Evolutionary conservation across 2,329 filamentous ascomycete species (phyloP), one percentile per base, ranked within the genome.

Genomic region (Calonectria multiphialidica): DNA sequence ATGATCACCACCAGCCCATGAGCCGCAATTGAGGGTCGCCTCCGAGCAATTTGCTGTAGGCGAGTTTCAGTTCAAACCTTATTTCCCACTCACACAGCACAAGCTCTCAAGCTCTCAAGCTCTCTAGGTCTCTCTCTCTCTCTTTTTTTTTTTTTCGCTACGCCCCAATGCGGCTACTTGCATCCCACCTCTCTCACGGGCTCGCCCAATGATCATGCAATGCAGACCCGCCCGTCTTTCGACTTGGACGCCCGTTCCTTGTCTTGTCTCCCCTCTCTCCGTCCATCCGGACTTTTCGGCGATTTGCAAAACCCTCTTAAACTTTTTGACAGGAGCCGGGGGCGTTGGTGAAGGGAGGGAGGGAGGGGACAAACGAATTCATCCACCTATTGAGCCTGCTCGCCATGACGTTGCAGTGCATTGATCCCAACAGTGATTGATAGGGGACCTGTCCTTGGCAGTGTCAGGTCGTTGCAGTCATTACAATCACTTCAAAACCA

Each of bases 1-100:
- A 23, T 57, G 21, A 59, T 59, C 44, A 23, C 9, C 44, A 23
- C 9, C 53, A 23, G 23, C n/a, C 21, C 35, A 40, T 40, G 53
- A 59, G 35, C 35, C 33, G 21, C 53, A 37, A 59, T 28, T 59
- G 49, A 59, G n/a, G 21, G 21, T 18, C 53, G 18, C 53, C 13
- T 25, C 23, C 37, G 18, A 40, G 53, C 21, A 59, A 59, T 59
- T 25, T 40, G 33, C 16, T 59, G 33, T 28, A 59, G 37, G 53
- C 53, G 53, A 23, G 53, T 59, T 59, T 59, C 53, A 59, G 53
- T 59, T 25, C 35, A 40, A 59, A 59, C 53, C 23, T 59, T 59
- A 59, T 9, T 40, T 21, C n/a, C n/a, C n/a, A n/a, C n/a, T n/a
- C n/a, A n/a, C n/a, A n/a, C n/a, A n/a, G n/a, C n/a, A n/a, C n/a